Evolutionary conservation across 2,329 filamentous ascomycete genomes (phyloP).

Genomic region (Monascus ruber): DNA sequence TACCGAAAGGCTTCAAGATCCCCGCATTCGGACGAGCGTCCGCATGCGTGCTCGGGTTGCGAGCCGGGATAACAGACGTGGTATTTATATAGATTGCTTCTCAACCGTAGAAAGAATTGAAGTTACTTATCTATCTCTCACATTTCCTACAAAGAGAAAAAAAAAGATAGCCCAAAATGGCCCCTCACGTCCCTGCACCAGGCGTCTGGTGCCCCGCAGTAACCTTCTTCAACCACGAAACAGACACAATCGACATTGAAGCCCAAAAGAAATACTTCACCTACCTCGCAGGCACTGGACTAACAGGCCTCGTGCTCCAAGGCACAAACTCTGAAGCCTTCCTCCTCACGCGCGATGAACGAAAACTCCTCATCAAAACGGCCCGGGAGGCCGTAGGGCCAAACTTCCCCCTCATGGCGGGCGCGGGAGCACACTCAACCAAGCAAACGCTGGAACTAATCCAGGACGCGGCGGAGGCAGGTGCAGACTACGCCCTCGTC

Average conservation of each 20-base stretch:
- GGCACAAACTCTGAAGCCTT: slow-evolving; percentile 48
- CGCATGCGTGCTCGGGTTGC: no score
- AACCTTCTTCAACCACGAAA: slow-evolving; percentile 42
- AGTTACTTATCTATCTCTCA: no score
- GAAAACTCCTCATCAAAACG: slow-evolving; percentile 43
- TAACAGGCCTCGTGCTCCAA: slow-evolving; percentile 43
- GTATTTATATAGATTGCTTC: no score
- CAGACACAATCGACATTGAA: slow-evolving; percentile 38
- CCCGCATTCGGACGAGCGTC: neutral
- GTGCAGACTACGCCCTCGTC: slow-evolving; percentile 51
- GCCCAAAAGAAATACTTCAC: slow-evolving; percentile 42
- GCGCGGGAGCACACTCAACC: slow-evolving; percentile 53
- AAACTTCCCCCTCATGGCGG: slow-evolving; percentile 50
- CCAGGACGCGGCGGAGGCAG: slow-evolving; percentile 47
- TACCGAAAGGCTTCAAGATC: neutral
- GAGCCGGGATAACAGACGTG: no score
- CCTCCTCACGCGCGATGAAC: slow-evolving; percentile 49
- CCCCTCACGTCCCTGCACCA: slow-evolving; percentile 13
- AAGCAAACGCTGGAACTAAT: slow-evolving; percentile 51
- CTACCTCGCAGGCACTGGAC: slow-evolving; percentile 40
- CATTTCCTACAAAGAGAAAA: neutral
- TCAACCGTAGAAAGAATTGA: no score
- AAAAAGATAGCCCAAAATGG: slow-evolving; percentile 2
- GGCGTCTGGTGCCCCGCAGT: slow-evolving; percentile 44
- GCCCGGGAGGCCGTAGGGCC: slow-evolving; percentile 45